These are phyloP conservation scores for Aspergillus haitiensis DNA, from an alignment of 495 filamentous ascomycete species.

Conservation along the genomic window DNA sequence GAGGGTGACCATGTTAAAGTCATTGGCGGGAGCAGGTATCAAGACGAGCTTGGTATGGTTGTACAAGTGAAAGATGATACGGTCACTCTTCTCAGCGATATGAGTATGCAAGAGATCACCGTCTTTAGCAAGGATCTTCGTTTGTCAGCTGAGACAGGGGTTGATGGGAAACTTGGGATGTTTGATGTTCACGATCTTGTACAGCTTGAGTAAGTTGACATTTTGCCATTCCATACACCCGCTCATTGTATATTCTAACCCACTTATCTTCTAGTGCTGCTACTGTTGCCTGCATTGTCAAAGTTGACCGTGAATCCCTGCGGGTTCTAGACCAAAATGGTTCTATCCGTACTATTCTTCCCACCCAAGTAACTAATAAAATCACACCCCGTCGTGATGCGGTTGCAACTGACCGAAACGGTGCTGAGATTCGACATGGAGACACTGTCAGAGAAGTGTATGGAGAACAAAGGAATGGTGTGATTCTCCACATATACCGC, in stretches of 20 bases:
- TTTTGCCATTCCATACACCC: background rate
- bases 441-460: conserved; percentile 89
- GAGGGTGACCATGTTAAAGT: conserved; percentile 98
- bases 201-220: conserved; percentile 73
- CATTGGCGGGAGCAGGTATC: conserved; percentile 89
- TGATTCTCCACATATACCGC: conserved; percentile 88
- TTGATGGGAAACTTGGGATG: conserved; percentile 72
- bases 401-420: conserved; percentile 89
- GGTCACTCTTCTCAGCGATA: conserved; percentile 88
- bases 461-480: conserved; percentile 80
- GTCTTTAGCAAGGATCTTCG: conserved; percentile 97
- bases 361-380: conserved; percentile 87
- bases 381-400: conserved; percentile 74
- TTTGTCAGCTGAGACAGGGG: conserved; percentile 86
- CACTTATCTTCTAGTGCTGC: conserved; percentile 57
- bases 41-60: conserved; percentile 95
- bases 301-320: conserved; percentile 90
- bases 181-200: conserved; percentile 92
- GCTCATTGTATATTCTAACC: conserved; percentile 11
- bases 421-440: conserved; percentile 86
- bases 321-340: conserved; percentile 89
- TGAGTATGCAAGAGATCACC: conserved; percentile 87
- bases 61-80: conserved; percentile 86
- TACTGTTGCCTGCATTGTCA: conserved; percentile 89
- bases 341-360: conserved; percentile 75